A percentile compares a stretch with the other conserved stretches of the same genome.
phyloP scores from a whole-genome alignment of 2,329 filamentous ascomycete genomes.

The Alternaria novae-zelandiae region DNA sequence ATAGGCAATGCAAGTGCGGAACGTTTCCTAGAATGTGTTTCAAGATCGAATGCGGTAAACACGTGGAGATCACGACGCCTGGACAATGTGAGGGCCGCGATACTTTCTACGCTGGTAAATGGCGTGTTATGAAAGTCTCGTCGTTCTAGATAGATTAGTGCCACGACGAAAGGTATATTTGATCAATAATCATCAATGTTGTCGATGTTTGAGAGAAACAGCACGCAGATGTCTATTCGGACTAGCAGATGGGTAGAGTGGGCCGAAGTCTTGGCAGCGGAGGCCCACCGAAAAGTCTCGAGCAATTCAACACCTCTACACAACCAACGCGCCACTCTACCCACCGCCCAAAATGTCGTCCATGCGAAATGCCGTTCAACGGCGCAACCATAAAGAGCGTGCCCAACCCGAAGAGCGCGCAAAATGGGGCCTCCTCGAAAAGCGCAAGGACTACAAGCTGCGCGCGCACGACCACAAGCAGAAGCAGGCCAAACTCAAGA shows the following conservation, averaged over 20 bases:
- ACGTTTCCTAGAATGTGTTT: background rate
- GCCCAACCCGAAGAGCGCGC: conserved; percentile 83
- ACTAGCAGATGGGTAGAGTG: conserved; percentile 1
- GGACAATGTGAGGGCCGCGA: background rate
- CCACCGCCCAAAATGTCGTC: conserved; percentile 36
- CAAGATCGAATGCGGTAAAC: background rate
- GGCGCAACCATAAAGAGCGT: conserved; percentile 88
- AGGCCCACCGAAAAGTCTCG: conserved; percentile 8
- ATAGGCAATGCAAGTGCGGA: background rate
- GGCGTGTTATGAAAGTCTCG: background rate
- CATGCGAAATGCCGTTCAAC: conserved; percentile 58
- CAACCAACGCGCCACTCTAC: background rate
- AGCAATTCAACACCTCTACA: background rate
- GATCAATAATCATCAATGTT: background rate
- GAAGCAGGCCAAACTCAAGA: conserved; percentile 66
- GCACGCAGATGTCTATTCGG: background rate
- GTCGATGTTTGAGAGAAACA: background rate
- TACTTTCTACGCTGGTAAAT: background rate
- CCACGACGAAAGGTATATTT: too few species aligned
- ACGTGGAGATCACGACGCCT: background rate
- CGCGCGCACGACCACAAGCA: conserved; percentile 68
- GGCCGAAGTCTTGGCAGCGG: conserved; percentile 1
- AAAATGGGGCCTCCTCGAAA: conserved; percentile 91
- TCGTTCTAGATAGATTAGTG: background rate
- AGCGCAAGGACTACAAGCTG: conserved; percentile 82